Percentiles rank a stretch among this genome's conserved stretches.
These are phyloP conservation scores for Trametes meyenii DNA, from an alignment of 768 basidiomycete species.

Conservation along the genomic window DNA sequence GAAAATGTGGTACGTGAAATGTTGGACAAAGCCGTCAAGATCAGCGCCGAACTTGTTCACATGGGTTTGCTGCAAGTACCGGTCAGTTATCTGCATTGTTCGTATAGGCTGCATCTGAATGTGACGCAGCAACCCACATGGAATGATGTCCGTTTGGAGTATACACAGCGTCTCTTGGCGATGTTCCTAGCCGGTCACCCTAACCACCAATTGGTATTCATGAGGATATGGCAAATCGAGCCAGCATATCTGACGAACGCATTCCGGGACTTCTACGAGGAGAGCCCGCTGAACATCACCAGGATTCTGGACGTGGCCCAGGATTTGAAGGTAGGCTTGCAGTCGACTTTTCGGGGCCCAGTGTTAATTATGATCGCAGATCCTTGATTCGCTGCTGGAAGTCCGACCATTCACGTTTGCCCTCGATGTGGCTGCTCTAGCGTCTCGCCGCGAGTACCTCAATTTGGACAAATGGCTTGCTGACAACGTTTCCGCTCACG, in stretches of 20 bases:
- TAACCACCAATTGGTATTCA: conserved; percentile 95
- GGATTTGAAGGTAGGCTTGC: conserved; percentile 76
- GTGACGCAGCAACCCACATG: conserved; percentile 70
- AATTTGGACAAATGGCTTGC: conserved; percentile 97
- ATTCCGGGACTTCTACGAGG: conserved; percentile 90
- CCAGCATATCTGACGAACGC: conserved; percentile 84
- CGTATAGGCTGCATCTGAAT: conserved; percentile 19
- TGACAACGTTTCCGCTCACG: conserved; percentile 81
- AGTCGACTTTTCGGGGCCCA: not conserved
- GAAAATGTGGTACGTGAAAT: conserved; percentile 82
- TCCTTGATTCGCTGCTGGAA: conserved; percentile 89
- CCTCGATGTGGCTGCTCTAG: conserved; percentile 91
- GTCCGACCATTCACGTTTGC: conserved; percentile 88
- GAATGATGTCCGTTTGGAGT: conserved; percentile 86
- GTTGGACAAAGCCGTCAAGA: conserved; percentile 91
- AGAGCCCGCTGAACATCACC: conserved; percentile 91
- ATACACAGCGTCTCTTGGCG: conserved; percentile 79
- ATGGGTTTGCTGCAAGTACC: conserved; percentile 91
- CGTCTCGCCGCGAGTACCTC: conserved; percentile 90
- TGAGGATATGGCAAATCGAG: conserved; percentile 93
- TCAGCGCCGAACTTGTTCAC: conserved; percentile 91
- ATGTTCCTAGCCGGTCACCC: conserved; percentile 94
- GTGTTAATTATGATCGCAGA: conserved; percentile 46
- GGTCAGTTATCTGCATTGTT: conserved; percentile 48
- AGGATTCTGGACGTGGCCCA: conserved; percentile 94